phyloP scores from a whole-genome alignment of 2,329 filamentous ascomycete genomes.

The Nigrospora oryzae region DNA sequence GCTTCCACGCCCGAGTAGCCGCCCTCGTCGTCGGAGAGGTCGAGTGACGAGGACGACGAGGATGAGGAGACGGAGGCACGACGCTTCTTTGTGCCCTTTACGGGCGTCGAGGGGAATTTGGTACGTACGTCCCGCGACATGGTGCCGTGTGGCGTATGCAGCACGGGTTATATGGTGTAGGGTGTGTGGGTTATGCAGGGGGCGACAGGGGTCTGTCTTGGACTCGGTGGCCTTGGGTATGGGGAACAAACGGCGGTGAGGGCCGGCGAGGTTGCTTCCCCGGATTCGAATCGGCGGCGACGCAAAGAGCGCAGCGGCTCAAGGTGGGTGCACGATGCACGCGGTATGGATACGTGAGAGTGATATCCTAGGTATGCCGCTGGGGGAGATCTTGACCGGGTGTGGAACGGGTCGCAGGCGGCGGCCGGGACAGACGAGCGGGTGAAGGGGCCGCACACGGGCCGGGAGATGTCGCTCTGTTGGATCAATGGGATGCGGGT shows the following conservation, averaged over 20 bases:
- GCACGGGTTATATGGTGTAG: conserved; percentile 8
- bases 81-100: conserved; percentile 34
- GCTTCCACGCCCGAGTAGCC: conserved; percentile 72
- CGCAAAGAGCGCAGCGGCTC: too few species aligned
- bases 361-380: too few species aligned
- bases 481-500: too few species aligned
- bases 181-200: conserved; percentile 15
- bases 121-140: conserved; percentile 48
- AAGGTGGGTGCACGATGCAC: too few species aligned
- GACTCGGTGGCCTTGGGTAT: conserved; percentile 8
- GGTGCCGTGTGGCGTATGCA: conserved; percentile 16
- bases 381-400: too few species aligned
- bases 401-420: too few species aligned
- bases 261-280: too few species aligned
- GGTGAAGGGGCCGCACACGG: too few species aligned
- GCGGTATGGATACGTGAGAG: too few species aligned
- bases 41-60: conserved; percentile 43
- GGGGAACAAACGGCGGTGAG: conserved; percentile 28
- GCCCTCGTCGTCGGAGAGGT: conserved; percentile 59
- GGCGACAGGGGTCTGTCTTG: conserved; percentile 11
- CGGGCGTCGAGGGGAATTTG: conserved; percentile 33
- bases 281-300: too few species aligned
- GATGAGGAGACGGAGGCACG: conserved; percentile 44
- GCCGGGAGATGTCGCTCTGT: too few species aligned
- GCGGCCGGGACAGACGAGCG: too few species aligned